Evolutionary conservation across 169 alveolate genomes (phyloP), one percentile per base, ranked within the genome.

Genomic region (Fabrea salina): DNA sequence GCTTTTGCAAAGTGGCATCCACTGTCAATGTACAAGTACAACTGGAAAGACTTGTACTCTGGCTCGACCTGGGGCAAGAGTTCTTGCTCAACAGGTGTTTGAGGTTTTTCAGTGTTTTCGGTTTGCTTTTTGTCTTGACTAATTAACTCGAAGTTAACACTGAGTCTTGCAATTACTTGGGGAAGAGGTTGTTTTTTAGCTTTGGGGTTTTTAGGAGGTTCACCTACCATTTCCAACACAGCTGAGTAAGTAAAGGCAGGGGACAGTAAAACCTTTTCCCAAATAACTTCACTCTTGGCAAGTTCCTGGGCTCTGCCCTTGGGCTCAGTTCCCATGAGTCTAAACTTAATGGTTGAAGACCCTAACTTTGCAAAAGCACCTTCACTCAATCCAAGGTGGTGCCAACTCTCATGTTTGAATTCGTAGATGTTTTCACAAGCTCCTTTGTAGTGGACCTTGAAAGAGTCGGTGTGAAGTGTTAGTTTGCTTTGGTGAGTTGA

Each of bases 261-360:
- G 49, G 74, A 47, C 1, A 61, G 50, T 1, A 61, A 51, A 37
- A 61, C 25, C 25, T 61, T 61, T 61, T 61, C 74, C 74, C 74
- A 61, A 27, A 37, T 11, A 16, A 61, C 8, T 1, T 61, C 74
- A 35, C 27, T 51, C 50, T 27, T 61, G n/a, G 54, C 74, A 8
- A 61, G 44, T 35, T 61, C 74, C 1, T 0, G 11, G 25, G 32
- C 25, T 35, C 39, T 61, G 41, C 49, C 74, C 3, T 61, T 61
- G 1, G 56, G 16, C 13, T 61, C 74, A 3, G 11, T 33, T 25
- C 30, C 22, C 51, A 27, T 7, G 43, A 61, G 44, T 35, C 39
- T 61, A 13, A 61, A 32, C 3, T 35, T 61, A 0, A 61, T 61
- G 1, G 41, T 61, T 61, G 41, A 16, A 13, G 41, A 11, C n/a